phyloP scores from a whole-genome alignment of 1,139 yeast genomes.

The Saccharomycopsis hybrid region DNA sequence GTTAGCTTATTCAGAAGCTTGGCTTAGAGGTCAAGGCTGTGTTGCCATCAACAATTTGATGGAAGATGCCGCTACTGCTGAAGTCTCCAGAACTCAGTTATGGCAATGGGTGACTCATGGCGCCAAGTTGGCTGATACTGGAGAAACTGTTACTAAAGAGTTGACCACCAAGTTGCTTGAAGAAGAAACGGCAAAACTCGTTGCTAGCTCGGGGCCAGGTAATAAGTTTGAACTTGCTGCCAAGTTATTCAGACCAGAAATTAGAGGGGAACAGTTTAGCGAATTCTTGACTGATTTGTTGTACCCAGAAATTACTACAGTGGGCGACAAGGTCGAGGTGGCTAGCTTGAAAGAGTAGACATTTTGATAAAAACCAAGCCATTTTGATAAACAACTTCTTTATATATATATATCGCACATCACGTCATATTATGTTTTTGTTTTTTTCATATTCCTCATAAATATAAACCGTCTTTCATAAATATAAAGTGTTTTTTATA shows the following conservation, averaged over 20 bases:
- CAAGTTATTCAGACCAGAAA: conserved; percentile 55
- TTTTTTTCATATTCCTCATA: too few relatives aligned
- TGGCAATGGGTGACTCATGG: conserved; percentile 81
- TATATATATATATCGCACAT: too few relatives aligned
- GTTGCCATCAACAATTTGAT: conserved; percentile 78
- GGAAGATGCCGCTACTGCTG: conserved; percentile 90
- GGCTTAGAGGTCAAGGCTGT: conserved; percentile 80
- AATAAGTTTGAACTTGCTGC: conserved; percentile 50
- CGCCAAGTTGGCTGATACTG: conserved; percentile 49
- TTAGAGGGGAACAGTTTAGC: conserved; percentile 62
- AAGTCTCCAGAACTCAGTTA: conserved; percentile 74
- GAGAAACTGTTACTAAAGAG: conserved; percentile 52
- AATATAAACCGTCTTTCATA: too few relatives aligned
- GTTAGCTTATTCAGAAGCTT: conserved; percentile 73
- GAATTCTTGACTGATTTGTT: conserved; percentile 69
- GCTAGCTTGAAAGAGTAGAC: conserved; percentile 2
- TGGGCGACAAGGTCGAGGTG: conserved; percentile 25
- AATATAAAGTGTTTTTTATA: too few relatives aligned
- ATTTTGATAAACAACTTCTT: too few relatives aligned
- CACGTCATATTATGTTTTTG: too few relatives aligned
- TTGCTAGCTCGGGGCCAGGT: conserved; percentile 33
- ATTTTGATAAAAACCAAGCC: too few relatives aligned
- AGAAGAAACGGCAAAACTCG: conserved; percentile 54
- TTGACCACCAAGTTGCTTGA: conserved; percentile 49
- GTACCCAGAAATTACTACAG: conserved; percentile 61